phyloP scores from a whole-genome alignment of 2,329 filamentous ascomycete genomes.

The Paecilomyces fulvus region DNA sequence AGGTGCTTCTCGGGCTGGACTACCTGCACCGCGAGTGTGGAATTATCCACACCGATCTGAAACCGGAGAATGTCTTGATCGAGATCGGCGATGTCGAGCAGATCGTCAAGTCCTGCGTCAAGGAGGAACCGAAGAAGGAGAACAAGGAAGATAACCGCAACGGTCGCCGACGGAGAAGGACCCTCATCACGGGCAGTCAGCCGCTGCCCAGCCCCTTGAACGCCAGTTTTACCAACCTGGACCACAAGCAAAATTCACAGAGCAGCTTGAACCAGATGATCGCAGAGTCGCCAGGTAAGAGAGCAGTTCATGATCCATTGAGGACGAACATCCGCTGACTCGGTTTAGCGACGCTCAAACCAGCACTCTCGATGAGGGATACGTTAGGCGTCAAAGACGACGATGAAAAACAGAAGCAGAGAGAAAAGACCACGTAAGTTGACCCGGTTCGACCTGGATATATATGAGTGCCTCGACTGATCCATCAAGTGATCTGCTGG shows the following conservation, averaged over 20 bases:
- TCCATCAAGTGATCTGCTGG: slow-evolving; percentile 66
- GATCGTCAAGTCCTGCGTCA: slow-evolving; percentile 93
- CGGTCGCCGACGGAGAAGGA: slow-evolving; percentile 78
- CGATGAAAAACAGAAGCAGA: slow-evolving; percentile 64
- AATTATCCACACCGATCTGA: slow-evolving; percentile 96
- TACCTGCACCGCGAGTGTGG: slow-evolving; percentile 96
- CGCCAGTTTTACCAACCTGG: slow-evolving; percentile 74
- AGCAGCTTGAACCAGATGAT: slow-evolving; percentile 78
- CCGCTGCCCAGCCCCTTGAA: slow-evolving; percentile 91
- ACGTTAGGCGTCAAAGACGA: slow-evolving; percentile 45
- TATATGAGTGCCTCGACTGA: background rate
- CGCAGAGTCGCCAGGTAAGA: slow-evolving; percentile 59
- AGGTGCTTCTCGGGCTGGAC: slow-evolving; percentile 89
- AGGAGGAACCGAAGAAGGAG: slow-evolving; percentile 55
- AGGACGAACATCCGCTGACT: slow-evolving; percentile 24
- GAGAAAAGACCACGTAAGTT: slow-evolving; percentile 89
- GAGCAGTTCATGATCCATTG: slow-evolving; percentile 31
- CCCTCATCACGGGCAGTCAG: slow-evolving; percentile 93
- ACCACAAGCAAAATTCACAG: slow-evolving; percentile 55
- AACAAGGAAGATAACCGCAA: slow-evolving; percentile 89
- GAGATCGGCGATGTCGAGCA: slow-evolving; percentile 98
- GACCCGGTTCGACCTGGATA: background rate
- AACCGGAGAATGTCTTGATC: slow-evolving; percentile 96
- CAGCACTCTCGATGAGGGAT: slow-evolving; percentile 49
- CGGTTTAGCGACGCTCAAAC: slow-evolving; percentile 39